phyloP scores from a whole-genome alignment of 331 rosid genomes.

The Stylosanthes scabra region DNA sequence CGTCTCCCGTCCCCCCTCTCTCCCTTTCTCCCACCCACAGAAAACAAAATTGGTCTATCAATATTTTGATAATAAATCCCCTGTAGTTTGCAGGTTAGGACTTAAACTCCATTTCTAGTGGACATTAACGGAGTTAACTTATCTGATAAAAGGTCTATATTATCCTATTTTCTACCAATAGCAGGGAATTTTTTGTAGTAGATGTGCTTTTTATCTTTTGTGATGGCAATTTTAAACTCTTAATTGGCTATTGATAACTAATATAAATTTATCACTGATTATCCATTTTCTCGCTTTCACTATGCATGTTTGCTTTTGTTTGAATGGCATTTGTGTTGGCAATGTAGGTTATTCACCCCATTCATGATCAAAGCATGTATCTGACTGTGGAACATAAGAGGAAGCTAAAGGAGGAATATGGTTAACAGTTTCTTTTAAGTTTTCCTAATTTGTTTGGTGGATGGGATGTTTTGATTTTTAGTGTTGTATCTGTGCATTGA shows the following conservation, averaged over 20 bases:
- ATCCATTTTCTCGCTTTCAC: background rate
- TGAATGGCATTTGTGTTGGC: slow-evolving; percentile 2
- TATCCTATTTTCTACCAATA: too few relatives aligned
- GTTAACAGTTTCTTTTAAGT: slow-evolving; percentile 41
- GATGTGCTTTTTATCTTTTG: background rate
- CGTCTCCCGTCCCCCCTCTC: too few relatives aligned
- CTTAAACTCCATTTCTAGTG: too few relatives aligned
- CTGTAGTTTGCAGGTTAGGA: too few relatives aligned
- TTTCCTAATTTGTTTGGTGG: background rate
- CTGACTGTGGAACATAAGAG: slow-evolving; percentile 68
- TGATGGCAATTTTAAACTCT: background rate
- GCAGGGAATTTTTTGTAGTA: background rate
- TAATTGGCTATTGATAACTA: background rate
- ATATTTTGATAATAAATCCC: too few relatives aligned
- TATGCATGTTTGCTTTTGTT: background rate
- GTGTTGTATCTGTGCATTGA: background rate
- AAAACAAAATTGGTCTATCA: too few relatives aligned
- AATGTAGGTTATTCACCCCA: slow-evolving; percentile 69
- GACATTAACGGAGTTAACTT: too few relatives aligned
- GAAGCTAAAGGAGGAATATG: slow-evolving; percentile 79
- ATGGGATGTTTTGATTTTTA: slow-evolving; percentile 21
- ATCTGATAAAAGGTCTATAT: too few relatives aligned
- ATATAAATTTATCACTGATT: background rate
- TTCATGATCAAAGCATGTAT: slow-evolving; percentile 77
- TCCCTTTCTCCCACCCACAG: too few relatives aligned